phyloP scores from a whole-genome alignment of 2,329 filamentous ascomycete genomes.

The Raffaelea albimanens region DNA sequence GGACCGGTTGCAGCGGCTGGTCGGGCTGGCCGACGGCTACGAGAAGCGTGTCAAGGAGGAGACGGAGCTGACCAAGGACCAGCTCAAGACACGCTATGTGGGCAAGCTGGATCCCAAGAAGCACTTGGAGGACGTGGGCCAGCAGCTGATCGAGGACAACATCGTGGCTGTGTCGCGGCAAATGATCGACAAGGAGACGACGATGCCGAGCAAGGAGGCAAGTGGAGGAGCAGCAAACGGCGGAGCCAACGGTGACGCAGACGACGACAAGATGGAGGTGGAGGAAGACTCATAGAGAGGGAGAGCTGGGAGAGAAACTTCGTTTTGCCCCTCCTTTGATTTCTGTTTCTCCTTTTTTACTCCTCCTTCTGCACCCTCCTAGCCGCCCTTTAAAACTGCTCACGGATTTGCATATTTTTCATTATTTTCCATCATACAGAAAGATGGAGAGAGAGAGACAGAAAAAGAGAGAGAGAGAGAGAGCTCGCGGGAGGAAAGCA shows the following conservation, averaged over 20 bases:
- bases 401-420: no score
- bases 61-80: slow-evolving; percentile 92
- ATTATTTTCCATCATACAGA: no score
- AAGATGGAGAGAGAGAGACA: neutral
- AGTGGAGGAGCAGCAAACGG: no score
- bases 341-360: no score
- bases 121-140: slow-evolving; percentile 92
- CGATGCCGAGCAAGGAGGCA: slow-evolving; percentile 65
- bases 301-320: no score
- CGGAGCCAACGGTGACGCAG: slow-evolving; percentile 25
- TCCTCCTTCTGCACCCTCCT: no score
- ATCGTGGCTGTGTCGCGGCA: slow-evolving; percentile 96
- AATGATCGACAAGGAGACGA: slow-evolving; percentile 99
- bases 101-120: slow-evolving; percentile 99
- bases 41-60: slow-evolving; percentile 99
- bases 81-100: slow-evolving; percentile 97
- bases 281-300: slow-evolving; percentile 45
- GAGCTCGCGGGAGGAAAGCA: neutral
- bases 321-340: no score
- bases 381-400: no score
- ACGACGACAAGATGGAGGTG: slow-evolving; percentile 57
- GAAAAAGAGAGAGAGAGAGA: neutral
- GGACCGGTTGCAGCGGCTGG: slow-evolving; percentile 78
- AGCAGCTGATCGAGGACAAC: slow-evolving; percentile 97
- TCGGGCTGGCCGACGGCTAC: slow-evolving; percentile 86